phyloP scores from a whole-genome alignment of 2,329 filamentous ascomycete species.

The Corinectria fuckeliana region DNA sequence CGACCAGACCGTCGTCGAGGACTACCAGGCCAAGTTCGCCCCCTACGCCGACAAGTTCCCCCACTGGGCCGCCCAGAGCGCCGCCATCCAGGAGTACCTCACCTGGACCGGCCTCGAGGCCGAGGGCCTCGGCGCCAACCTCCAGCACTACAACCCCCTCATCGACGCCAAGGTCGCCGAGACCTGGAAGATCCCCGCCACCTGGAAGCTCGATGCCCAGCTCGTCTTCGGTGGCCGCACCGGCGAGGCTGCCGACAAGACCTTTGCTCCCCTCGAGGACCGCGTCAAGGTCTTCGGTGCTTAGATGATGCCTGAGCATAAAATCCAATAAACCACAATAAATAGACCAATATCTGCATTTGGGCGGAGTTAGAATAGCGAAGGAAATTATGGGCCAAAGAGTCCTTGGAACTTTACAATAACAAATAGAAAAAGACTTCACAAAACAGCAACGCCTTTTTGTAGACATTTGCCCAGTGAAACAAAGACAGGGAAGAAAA shows the following conservation, averaged over 20 bases:
- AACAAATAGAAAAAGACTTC: constrained; percentile 3
- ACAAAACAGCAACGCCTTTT: not conserved
- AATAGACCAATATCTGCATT: constrained; percentile 17
- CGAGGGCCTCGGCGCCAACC: constrained; percentile 84
- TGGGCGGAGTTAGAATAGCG: constrained; percentile 19
- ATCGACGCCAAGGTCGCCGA: constrained; percentile 74
- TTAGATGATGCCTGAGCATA: constrained; percentile 41
- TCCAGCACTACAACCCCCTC: constrained; percentile 93
- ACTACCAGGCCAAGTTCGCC: constrained; percentile 72
- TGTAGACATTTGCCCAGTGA: not conserved
- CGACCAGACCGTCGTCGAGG: constrained; percentile 71
- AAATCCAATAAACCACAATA: constrained; percentile 5
- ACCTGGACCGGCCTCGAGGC: constrained; percentile 83
- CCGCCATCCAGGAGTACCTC: constrained; percentile 79
- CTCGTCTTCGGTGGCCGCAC: constrained; percentile 79
- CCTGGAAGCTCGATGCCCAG: constrained; percentile 82
- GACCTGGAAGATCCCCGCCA: constrained; percentile 72
- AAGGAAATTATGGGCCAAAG: not conserved
- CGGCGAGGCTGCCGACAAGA: constrained; percentile 66
- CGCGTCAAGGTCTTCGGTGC: constrained; percentile 70
- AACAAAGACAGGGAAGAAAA: not conserved
- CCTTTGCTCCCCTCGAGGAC: constrained; percentile 68
- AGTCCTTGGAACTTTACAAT: constrained; percentile 5
- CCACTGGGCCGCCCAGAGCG: constrained; percentile 76
- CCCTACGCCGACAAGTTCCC: constrained; percentile 82